These are phyloP conservation scores for Globisporangium iwayamae DNA, from an alignment of 352 stramenopile genomes.

Conservation along the genomic window DNA sequence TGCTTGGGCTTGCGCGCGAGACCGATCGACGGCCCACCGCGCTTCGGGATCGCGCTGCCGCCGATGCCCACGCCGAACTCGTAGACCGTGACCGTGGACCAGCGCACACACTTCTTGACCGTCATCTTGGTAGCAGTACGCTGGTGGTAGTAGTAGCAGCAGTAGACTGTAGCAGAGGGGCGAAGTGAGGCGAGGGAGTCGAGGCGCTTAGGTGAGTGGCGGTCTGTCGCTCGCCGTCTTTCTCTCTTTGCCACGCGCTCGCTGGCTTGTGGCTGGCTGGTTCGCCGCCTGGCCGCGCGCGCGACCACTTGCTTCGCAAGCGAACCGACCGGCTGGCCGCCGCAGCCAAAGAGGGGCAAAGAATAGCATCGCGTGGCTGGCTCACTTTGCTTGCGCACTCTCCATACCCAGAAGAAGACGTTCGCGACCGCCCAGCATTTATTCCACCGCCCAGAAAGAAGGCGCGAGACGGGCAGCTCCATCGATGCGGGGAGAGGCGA, in stretches of 20 bases:
- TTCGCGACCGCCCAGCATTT: conserved; percentile 3
- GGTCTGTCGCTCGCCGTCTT: not conserved
- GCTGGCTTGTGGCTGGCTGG: not conserved
- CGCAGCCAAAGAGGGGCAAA: conserved; percentile 9
- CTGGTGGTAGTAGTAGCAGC: not conserved
- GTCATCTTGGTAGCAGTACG: conserved; percentile 6
- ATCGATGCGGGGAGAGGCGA: not conserved
- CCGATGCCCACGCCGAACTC: conserved; percentile 49
- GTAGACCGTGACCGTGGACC: conserved; percentile 54
- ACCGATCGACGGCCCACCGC: conserved; percentile 39
- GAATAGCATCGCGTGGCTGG: conserved; percentile 11
- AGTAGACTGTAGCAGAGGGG: not conserved
- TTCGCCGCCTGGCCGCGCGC: not conserved
- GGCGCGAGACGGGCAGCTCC: not conserved
- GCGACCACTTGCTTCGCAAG: conserved; percentile 8
- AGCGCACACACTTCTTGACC: conserved; percentile 35
- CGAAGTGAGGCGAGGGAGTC: too few species aligned
- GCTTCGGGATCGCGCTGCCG: conserved; percentile 39
- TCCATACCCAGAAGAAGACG: conserved; percentile 7
- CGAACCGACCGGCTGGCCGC: not conserved
- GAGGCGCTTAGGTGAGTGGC: not conserved
- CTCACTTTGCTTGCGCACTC: not conserved
- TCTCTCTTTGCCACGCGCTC: conserved; percentile 9
- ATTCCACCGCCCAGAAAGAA: conserved; percentile 10
- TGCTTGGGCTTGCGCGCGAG: conserved; percentile 29